phyloP scores from a whole-genome alignment of 2,329 filamentous ascomycete genomes.

The Fusarium compactum region DNA sequence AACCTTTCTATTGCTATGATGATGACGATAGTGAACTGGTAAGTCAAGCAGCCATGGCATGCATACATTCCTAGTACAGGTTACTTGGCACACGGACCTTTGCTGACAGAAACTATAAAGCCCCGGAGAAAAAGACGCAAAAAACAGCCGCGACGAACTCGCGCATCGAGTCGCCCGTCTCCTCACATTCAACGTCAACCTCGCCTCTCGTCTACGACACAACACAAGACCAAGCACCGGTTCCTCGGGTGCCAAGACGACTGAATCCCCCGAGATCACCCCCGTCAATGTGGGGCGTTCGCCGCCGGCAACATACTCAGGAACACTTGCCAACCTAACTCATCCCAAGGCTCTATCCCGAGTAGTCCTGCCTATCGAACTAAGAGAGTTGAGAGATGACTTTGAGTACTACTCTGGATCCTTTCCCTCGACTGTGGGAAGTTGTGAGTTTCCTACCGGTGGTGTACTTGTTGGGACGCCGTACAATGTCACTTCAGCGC shows the following conservation, averaged over 20 bases:
- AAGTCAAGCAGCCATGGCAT: slow-evolving; percentile 19
- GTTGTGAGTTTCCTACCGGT: slow-evolving; percentile 47
- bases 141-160: slow-evolving; percentile 52
- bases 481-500: slow-evolving; percentile 22
- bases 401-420: slow-evolving; percentile 50
- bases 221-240: slow-evolving; percentile 35
- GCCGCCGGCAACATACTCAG: slow-evolving; percentile 43
- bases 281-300: slow-evolving; percentile 39
- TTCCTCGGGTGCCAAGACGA: slow-evolving; percentile 34
- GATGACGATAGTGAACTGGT: slow-evolving; percentile 57
- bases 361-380: slow-evolving; percentile 50
- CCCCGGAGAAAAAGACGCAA: slow-evolving; percentile 53
- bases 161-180: slow-evolving; percentile 51
- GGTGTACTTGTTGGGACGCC: slow-evolving; percentile 30
- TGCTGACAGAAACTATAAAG: slow-evolving; percentile 35
- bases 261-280: slow-evolving; percentile 28
- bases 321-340: slow-evolving; percentile 51
- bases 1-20: slow-evolving; percentile 56
- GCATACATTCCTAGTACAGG: too few species aligned
- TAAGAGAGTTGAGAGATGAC: slow-evolving; percentile 50
- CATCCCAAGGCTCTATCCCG: slow-evolving; percentile 50
- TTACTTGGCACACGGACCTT: slow-evolving; percentile 14
- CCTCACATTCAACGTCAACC: slow-evolving; percentile 51
- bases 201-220: slow-evolving; percentile 50
- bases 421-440: slow-evolving; percentile 46